A percentile compares a stretch with the other conserved stretches of the same genome.
Evolutionary conservation across 1,284 basidiomycete genomes (phyloP).

Genomic region (Schizophyllum amplum): DNA sequence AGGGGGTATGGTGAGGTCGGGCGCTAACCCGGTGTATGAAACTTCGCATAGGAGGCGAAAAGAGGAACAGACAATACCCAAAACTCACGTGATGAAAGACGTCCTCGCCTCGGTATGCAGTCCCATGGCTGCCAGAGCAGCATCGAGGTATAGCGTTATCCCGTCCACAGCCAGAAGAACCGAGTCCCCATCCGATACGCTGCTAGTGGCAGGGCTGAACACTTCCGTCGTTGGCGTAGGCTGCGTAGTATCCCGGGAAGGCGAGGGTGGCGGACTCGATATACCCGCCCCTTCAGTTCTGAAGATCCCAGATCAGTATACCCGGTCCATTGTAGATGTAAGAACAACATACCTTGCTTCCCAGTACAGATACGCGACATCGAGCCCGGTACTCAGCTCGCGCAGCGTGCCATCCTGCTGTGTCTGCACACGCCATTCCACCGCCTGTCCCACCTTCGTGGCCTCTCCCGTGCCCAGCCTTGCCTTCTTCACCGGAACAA

Average conservation of each 20-base stretch:
- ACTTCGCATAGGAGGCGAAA: no score
- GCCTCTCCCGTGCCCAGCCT: no score
- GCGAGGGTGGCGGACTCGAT: no score
- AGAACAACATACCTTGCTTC: constrained; percentile 25
- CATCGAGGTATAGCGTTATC: constrained; percentile 29
- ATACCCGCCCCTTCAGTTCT: no score
- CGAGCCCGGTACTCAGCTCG: constrained; percentile 18
- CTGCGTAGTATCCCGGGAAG: no score
- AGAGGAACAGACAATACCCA: no score
- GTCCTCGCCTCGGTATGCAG: constrained; percentile 34
- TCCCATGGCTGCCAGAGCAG: constrained; percentile 22
- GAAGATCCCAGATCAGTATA: no score
- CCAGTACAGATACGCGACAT: constrained; percentile 26
- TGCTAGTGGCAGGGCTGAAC: neutral
- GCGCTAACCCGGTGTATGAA: no score
- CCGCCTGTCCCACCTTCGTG: neutral
- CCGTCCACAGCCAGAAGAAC: constrained; percentile 21
- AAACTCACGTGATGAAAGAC: constrained; percentile 28
- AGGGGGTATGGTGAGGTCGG: no score
- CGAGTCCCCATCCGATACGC: constrained; percentile 12
- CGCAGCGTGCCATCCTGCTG: constrained; percentile 18
- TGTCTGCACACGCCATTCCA: constrained; percentile 21
- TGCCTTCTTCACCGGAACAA: constrained; percentile 20
- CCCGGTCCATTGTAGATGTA: no score
- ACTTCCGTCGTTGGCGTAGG: no score